phyloP scores from a whole-genome alignment of 768 basidiomycete genomes.

The Piloderma croceum region DNA sequence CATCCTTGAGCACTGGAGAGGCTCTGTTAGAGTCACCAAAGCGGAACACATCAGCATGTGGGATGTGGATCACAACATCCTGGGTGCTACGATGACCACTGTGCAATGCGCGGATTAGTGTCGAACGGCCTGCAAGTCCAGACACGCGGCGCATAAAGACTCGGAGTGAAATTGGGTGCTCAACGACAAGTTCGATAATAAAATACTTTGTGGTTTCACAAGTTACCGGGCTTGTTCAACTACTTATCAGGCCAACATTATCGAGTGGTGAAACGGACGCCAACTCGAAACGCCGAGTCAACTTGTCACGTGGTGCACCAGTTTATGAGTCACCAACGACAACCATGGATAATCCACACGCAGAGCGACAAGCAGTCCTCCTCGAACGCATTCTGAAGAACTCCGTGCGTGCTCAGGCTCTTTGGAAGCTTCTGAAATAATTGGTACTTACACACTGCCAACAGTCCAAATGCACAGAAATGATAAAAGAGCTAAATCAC shows the following conservation, averaged over 20 bases:
- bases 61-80: conserved; percentile 32
- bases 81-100: background rate
- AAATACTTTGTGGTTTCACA: no score
- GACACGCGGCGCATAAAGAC: no score
- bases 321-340: no score
- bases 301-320: no score
- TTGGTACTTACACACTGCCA: background rate
- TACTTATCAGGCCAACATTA: no score
- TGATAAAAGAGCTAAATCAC: conserved; percentile 82
- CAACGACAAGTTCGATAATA: no score
- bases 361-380: conserved; percentile 85
- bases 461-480: conserved; percentile 91
- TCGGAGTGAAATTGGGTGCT: no score
- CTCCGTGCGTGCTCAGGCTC: conserved; percentile 46
- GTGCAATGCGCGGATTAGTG: no score
- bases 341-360: conserved; percentile 93
- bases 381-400: conserved; percentile 90
- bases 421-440: background rate
- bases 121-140: no score
- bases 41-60: conserved; percentile 47
- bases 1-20: conserved; percentile 43
- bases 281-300: no score
- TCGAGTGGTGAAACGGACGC: no score
- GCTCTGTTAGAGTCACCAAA: conserved; percentile 49
- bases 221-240: no score